Evolutionary conservation across 805 yeast genomes (phyloP).

Genomic region (Candida quercuum): DNA sequence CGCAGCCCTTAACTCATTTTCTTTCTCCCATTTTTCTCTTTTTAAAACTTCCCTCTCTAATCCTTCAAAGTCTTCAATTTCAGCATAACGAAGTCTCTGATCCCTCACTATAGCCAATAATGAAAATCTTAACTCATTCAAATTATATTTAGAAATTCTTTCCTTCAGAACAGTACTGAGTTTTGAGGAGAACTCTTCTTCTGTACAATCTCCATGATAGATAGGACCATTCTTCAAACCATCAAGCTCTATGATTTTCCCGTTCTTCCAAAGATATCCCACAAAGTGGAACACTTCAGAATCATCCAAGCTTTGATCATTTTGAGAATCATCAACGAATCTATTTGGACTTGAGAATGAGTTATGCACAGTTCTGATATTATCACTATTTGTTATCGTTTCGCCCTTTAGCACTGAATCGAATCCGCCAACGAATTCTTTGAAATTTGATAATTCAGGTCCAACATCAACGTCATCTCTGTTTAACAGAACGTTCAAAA

Average conservation of each 20-base stretch:
- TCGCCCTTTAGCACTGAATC: constrained; percentile 58
- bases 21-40: constrained; percentile 47
- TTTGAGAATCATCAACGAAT: constrained; percentile 37
- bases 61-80: constrained; percentile 35
- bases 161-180: constrained; percentile 39
- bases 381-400: constrained; percentile 52
- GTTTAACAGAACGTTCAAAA: constrained; percentile 50
- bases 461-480: constrained; percentile 41
- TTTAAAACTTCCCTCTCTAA: constrained; percentile 37
- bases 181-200: constrained; percentile 36
- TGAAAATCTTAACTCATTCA: constrained; percentile 50
- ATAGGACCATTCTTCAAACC: constrained; percentile 56
- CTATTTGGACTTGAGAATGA: constrained; percentile 53
- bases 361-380: constrained; percentile 52
- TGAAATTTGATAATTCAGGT: constrained; percentile 39
- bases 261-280: constrained; percentile 42
- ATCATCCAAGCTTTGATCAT: constrained; percentile 24
- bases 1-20: constrained; percentile 48
- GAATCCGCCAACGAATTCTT: constrained; percentile 44
- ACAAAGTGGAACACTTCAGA: constrained; percentile 58
- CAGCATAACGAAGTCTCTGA: constrained; percentile 33
- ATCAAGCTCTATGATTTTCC: constrained; percentile 53
- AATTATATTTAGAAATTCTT: constrained; percentile 41
- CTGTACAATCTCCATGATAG: constrained; percentile 40
- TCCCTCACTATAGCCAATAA: constrained; percentile 49